A percentile compares a stretch with the other conserved stretches of the same genome.
Conservation (phyloP, 148 eudicot species). For the Fallopia convolvulus region DNA sequence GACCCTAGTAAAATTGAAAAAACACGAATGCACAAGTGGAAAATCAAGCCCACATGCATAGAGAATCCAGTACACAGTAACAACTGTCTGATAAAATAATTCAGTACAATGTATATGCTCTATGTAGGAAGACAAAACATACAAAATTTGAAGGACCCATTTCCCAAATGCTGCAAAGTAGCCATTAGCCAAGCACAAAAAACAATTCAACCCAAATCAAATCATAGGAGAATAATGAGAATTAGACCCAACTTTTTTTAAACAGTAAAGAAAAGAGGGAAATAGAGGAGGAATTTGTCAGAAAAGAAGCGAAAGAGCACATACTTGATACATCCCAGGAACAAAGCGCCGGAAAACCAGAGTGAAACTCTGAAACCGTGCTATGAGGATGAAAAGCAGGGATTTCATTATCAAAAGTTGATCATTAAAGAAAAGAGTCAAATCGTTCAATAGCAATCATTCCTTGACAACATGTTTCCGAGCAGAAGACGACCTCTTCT, state of each 20-base stretch:
- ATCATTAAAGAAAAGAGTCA: no score
- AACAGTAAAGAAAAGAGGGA: background rate
- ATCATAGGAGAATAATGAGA: background rate
- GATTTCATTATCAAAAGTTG: background rate
- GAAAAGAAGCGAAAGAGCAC: background rate
- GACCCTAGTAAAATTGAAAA: background rate
- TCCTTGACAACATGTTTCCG: no score
- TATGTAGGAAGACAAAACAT: background rate
- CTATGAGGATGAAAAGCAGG: background rate
- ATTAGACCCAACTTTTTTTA: background rate
- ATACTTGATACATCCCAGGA: background rate
- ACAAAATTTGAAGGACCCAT: background rate
- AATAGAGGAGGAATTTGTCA: background rate
- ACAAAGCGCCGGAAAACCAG: slow-evolving; percentile 3
- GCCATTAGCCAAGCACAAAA: background rate
- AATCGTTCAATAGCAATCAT: no score
- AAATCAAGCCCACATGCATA: background rate
- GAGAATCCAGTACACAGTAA: background rate
- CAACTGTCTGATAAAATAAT: background rate
- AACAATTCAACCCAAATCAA: background rate
- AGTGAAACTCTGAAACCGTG: background rate
- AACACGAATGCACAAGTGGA: background rate
- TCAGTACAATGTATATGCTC: slow-evolving; percentile 1
- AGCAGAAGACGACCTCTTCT: no score
- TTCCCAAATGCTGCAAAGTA: background rate